phyloP scores from a whole-genome alignment of 345 rosid species.

The thale cress (Arabidopsis thaliana) region TAIR10.1 NC_003074.8:21334501-21335000 shows the following conservation, averaged over 20 bases:
- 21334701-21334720: slow-evolving; percentile 1
- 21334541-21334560: slow-evolving; percentile 95
- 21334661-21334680: slow-evolving; percentile 95
- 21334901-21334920: slow-evolving; percentile 26
- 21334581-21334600: slow-evolving; percentile 90
- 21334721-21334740: not conserved
- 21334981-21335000: slow-evolving; percentile 66
- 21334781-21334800: slow-evolving; percentile 24
- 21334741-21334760: not conserved
- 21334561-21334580: slow-evolving; percentile 81
- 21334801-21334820: slow-evolving; percentile 5
- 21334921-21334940: slow-evolving; percentile 80
- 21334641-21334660: slow-evolving; percentile 72
- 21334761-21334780: slow-evolving; percentile 9
- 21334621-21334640: slow-evolving; percentile 85
- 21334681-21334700: slow-evolving; percentile 73
- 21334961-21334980: slow-evolving; percentile 81
- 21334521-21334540: slow-evolving; percentile 87
- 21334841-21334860: slow-evolving; percentile 8
- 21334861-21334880: slow-evolving; percentile 13
- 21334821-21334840: not conserved
- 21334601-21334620: slow-evolving; percentile 76
- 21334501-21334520: slow-evolving; percentile 40
- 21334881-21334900: not conserved
- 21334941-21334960: slow-evolving; percentile 86